Evolutionary conservation across 2,329 filamentous ascomycete species (phyloP).

Genomic region (Paracoccidioides brasiliensis): DNA sequence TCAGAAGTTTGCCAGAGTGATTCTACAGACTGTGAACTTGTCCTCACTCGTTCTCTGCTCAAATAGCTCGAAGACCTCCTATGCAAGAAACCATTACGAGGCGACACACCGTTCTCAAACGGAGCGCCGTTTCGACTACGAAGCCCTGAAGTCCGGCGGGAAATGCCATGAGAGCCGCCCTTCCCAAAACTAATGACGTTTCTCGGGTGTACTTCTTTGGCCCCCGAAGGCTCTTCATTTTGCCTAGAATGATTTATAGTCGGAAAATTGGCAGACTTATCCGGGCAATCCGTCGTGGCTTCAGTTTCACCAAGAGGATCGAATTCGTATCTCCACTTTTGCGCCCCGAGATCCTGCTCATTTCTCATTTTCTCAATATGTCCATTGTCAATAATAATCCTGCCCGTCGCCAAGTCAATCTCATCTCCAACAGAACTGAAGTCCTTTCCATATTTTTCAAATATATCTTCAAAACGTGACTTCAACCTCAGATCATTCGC

Average conservation of each 20-base stretch:
- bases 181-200: not conserved
- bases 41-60: constrained; percentile 1
- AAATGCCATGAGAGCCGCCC: not conserved
- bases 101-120: not conserved
- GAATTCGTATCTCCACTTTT: constrained; percentile 11
- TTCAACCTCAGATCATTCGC: constrained; percentile 61
- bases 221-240: not conserved
- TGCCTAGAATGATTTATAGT: not conserved
- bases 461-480: constrained; percentile 75
- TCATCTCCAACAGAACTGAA: constrained; percentile 78
- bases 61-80: constrained; percentile 3
- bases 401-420: constrained; percentile 69
- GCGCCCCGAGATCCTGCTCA: constrained; percentile 39
- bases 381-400: constrained; percentile 82
- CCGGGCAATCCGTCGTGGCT: not conserved
- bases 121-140: not conserved
- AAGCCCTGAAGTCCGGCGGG: no score
- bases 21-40: constrained; percentile 7
- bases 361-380: constrained; percentile 56
- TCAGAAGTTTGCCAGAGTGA: constrained; percentile 22
- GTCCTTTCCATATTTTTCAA: constrained; percentile 73
- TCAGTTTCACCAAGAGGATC: constrained; percentile 12
- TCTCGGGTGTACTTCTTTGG: not conserved
- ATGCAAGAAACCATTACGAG: not conserved
- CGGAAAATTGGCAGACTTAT: not conserved